Conservation (phyloP, 2,329 filamentous ascomycete species). For the Apiospora malaysiana region DNA sequence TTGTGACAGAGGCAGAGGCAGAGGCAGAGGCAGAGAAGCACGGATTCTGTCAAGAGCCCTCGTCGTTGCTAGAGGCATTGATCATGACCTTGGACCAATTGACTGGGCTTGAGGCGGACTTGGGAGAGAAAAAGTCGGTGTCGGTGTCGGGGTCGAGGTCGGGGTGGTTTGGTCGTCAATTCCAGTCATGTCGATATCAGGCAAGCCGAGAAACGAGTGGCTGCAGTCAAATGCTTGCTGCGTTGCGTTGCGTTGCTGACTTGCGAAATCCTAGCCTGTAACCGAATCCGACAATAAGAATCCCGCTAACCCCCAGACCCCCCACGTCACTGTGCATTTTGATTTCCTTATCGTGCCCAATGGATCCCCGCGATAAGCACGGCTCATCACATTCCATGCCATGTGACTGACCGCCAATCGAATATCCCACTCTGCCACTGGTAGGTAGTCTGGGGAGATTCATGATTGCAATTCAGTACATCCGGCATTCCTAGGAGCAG, state of each 20-base stretch:
- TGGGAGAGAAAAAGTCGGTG: conserved; percentile 2
- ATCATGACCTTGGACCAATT: conserved; percentile 10
- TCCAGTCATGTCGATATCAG: neutral
- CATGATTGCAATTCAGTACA: neutral
- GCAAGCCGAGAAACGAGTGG: neutral
- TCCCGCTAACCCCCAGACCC: neutral
- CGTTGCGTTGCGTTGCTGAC: neutral
- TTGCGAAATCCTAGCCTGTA: neutral
- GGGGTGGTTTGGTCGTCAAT: neutral
- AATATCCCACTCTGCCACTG: neutral
- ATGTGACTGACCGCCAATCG: neutral
- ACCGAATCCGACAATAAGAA: neutral
- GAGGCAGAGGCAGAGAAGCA: neutral
- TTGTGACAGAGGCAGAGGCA: neutral
- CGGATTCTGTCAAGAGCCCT: conserved; percentile 16
- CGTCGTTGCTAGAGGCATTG: conserved; percentile 15
- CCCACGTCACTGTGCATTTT: conserved; percentile 12
- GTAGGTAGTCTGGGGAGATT: too few relatives aligned
- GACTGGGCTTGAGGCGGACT: neutral
- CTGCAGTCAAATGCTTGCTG: neutral
- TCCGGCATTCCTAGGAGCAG: neutral
- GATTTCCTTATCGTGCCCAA: conserved; percentile 1
- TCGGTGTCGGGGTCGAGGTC: neutral
- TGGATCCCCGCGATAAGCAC: neutral
- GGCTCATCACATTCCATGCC: neutral